Conservation (phyloP, 306 rosid species). For the Urtica urens region DNA sequence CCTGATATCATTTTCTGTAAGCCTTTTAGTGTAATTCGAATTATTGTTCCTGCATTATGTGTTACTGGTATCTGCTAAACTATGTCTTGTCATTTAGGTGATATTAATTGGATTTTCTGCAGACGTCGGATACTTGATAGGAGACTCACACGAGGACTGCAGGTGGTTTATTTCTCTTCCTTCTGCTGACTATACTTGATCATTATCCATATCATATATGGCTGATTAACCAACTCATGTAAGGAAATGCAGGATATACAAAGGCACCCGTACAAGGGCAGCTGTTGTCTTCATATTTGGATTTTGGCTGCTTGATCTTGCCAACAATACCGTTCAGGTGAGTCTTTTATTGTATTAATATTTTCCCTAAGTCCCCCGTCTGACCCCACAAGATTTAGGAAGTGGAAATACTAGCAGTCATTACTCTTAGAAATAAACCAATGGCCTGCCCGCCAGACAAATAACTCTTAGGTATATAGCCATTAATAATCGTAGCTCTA, state of each 20-base stretch:
- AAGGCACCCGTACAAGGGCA: slow-evolving; percentile 88
- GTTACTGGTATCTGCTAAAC: slow-evolving; percentile 26
- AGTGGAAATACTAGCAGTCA: too few relatives aligned
- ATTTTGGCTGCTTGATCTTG: slow-evolving; percentile 99
- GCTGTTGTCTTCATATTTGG: slow-evolving; percentile 84
- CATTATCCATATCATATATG: slow-evolving; percentile 1
- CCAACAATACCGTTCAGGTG: slow-evolving; percentile 97
- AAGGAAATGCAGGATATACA: slow-evolving; percentile 48
- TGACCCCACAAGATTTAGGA: too few relatives aligned
- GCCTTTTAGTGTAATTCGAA: slow-evolving; percentile 22
- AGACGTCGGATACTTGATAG: slow-evolving; percentile 81
- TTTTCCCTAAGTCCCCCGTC: too few relatives aligned
- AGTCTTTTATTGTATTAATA: too few relatives aligned
- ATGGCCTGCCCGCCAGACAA: too few relatives aligned
- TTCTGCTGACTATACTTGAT: slow-evolving; percentile 15
- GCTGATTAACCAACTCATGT: slow-evolving; percentile 20
- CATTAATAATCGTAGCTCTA: too few relatives aligned
- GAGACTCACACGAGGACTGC: slow-evolving; percentile 87
- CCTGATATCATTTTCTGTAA: slow-evolving; percentile 73
- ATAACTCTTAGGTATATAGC: too few relatives aligned
- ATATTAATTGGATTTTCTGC: slow-evolving; percentile 90
- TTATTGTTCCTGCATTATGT: slow-evolving; percentile 6
- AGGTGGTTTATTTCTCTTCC: slow-evolving; percentile 45
- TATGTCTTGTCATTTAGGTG: slow-evolving; percentile 55
- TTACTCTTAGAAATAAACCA: too few relatives aligned